Percentiles rank a stretch among this genome's conserved stretches.
Conservation (phyloP, 2,329 filamentous ascomycete species). For the Rhynchosporium graminicola region DNA sequence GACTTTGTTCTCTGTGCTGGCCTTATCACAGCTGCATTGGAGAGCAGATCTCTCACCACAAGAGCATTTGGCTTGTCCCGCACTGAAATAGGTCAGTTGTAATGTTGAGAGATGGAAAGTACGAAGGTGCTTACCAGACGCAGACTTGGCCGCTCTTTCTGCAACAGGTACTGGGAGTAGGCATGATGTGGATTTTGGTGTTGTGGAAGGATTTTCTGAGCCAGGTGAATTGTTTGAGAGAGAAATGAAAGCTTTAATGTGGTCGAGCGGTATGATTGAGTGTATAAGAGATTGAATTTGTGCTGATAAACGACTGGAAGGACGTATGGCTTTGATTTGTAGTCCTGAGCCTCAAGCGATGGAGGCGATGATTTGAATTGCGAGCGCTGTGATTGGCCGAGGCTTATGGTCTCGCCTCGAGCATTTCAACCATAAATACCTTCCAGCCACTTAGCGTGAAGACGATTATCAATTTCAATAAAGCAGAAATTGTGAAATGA, state of each 20-base stretch:
- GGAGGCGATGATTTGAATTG: constrained; percentile 19
- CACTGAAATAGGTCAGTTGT: constrained; percentile 41
- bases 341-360: constrained; percentile 6
- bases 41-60: constrained; percentile 88
- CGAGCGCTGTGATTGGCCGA: constrained; percentile 12
- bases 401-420: not conserved
- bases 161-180: constrained; percentile 39
- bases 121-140: constrained; percentile 35
- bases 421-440: not conserved
- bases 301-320: not conserved
- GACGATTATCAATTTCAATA: not conserved
- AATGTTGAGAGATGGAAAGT: constrained; percentile 1
- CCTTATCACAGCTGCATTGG: constrained; percentile 81
- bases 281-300: not conserved
- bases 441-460: constrained; percentile 1
- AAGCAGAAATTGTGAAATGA: not conserved
- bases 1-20: constrained; percentile 71
- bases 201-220: constrained; percentile 5
- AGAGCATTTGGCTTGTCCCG: constrained; percentile 73
- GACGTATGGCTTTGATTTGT: constrained; percentile 1
- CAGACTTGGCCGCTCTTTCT: constrained; percentile 38
- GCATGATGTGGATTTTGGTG: constrained; percentile 32
- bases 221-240: constrained; percentile 1
- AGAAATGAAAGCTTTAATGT: not conserved
- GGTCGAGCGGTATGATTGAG: constrained; percentile 6